Percentiles rank a stretch among this genome's conserved stretches.
Conservation (phyloP, 2,329 filamentous ascomycete species). For the Nothophoma quercina region DNA sequence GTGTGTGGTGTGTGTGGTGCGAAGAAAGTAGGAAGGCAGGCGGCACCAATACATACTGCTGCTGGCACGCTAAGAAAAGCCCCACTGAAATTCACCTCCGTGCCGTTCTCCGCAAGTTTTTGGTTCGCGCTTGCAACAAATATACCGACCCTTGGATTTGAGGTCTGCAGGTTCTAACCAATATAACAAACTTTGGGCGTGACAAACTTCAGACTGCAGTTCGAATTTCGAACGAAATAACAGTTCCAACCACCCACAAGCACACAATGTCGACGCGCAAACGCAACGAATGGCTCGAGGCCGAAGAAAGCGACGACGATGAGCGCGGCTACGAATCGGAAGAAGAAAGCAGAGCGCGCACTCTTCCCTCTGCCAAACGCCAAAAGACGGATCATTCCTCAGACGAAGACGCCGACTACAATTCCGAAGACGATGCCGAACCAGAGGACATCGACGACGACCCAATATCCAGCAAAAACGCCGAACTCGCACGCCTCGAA, state of each 20-base stretch:
- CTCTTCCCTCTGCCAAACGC: constrained; percentile 65
- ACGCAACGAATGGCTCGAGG: constrained; percentile 74
- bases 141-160: too few relatives aligned
- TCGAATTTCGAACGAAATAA: not conserved
- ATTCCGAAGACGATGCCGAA: constrained; percentile 36
- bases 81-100: constrained; percentile 38
- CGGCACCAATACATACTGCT: too few relatives aligned
- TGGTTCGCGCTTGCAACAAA: constrained; percentile 7
- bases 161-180: too few relatives aligned
- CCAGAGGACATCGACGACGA: constrained; percentile 29
- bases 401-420: constrained; percentile 28
- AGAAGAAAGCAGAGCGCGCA: constrained; percentile 70
- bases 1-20: not conserved
- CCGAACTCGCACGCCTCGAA: constrained; percentile 43
- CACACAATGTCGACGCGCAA: constrained; percentile 70
- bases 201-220: not conserved
- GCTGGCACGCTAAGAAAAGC: constrained; percentile 18
- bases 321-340: constrained; percentile 69
- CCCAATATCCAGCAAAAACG: constrained; percentile 38
- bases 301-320: constrained; percentile 54
- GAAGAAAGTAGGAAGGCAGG: constrained; percentile 23
- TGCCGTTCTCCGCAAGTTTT: constrained; percentile 36
- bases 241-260: not conserved
- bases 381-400: constrained; percentile 63
- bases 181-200: not conserved